Evolutionary conservation across 129 eudicot species (phyloP), one percentile per base, ranked within the genome.

Genomic region (Pseudognaphalium luteoalbum): DNA sequence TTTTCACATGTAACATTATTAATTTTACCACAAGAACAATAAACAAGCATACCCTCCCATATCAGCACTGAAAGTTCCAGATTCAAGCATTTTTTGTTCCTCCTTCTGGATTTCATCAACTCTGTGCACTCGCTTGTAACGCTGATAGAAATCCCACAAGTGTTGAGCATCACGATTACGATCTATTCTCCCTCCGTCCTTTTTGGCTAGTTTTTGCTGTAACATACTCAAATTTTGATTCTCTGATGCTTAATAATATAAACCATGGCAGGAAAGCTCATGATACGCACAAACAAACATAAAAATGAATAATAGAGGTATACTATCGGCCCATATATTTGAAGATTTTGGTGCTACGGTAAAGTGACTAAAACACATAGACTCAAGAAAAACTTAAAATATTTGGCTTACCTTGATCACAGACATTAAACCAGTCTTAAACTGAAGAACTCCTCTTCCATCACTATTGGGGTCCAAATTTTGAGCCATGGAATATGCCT

Each of bases 391-490:
- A 68, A 73, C n/a, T 47, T 58, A 78, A 74, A 61, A 25, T 12
- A 6, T 66, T 37, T 51, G 61, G 15, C 62, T 72, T 86, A 95
- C 99, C 97, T 95, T 91, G 77, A 95, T 95, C 58, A 91, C 96
- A 66, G 96, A 91, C 97, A 89, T 87, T 70, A 95, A 83, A 44
- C 99, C 99, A 19, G 97, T 91, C 85, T 95, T 95, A 70, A 95
- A 95, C 83, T 91, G 97, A 73, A 95, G 92, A 78, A 95, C 99
- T 75, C 99, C 99, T 89, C 99, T 87, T 22, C 99, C 99, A 52
- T 95, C 92, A 44, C 97, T 91, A 84, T 71, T 83, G 37, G 97
- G 97, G 56, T 95, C 99, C 90, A 95, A 62, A 82, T 82, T 86
- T 28, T 95, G 99, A 52, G 99, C 99, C 99, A 95, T 95, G 62